Base-by-base conservation (phyloP, 352 stramenopile species). In the Elongisporangium anandrum region DNA sequence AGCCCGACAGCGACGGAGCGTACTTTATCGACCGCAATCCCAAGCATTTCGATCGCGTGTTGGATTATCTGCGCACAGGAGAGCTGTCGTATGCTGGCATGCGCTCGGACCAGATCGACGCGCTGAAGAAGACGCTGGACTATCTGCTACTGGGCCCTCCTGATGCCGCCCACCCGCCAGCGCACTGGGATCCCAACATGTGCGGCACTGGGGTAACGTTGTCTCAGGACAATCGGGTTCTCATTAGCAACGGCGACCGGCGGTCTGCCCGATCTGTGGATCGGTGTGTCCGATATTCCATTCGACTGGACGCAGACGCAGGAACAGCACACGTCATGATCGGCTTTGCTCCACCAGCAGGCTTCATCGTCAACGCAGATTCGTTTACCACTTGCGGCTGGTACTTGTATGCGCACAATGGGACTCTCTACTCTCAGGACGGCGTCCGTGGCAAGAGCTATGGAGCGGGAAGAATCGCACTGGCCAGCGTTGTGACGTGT, bases 1-100 rank as follows among this genome's bases (percentile, higher is more conserved):
- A 8, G 9, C 29, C 29, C 5, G 29, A 41, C 29, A 9, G 29
- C 13, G 29, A 41, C 8, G 48, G 15, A 8, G 48, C 10, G 19
- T n/a, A 52, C 48, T 52, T 52, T n/a, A 52, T 52, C 8, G 48
- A 52, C 12, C 48, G 4, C 7, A 52, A 52, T 52, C 48, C 48
- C 4, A n/a, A 52, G 48, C 19, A 52, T 24, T 52, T 52, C 15
- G 48, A 52, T 52, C 48, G 13, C 8, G 19, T 52, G 1, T 2
- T 52, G 19, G 48, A 52, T 12, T 52, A 26, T 15, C 8, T 52
- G 15, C 19, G 13, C 19, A 9, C 48, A 10, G 48, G 48, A 4
- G 48, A 52, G 15, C 15, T 52, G 5, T 52, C 48, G 2, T 52
- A 26, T 9, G 13, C 8, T 52, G 48, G 48, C 4, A 12, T 52